phyloP scores from a whole-genome alignment of 768 basidiomycete genomes.

The Kwoniella shandongensis region DNA sequence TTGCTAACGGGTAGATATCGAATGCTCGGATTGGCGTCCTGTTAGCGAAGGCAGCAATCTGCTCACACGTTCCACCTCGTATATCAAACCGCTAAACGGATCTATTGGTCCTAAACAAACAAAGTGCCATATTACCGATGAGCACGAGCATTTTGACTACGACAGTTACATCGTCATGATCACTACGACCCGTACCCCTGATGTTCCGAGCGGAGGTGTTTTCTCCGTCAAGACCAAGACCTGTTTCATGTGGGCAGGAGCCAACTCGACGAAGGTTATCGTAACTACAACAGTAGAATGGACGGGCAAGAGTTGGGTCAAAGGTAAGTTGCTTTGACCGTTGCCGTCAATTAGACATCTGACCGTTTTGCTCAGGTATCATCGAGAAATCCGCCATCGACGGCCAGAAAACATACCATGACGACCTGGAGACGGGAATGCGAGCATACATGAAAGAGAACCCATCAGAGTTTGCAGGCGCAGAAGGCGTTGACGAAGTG shows the following conservation, averaged over 20 bases:
- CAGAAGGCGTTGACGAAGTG: conserved; percentile 56
- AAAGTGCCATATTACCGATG: conserved; percentile 91
- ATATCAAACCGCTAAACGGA: conserved; percentile 87
- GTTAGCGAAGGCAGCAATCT: conserved; percentile 62
- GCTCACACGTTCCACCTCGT: conserved; percentile 85
- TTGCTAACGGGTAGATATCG: conserved; percentile 67
- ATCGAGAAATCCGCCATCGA: conserved; percentile 89
- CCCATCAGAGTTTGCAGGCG: conserved; percentile 82
- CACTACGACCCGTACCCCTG: conserved; percentile 88
- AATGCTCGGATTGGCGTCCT: conserved; percentile 93
- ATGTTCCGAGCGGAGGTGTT: conserved; percentile 89
- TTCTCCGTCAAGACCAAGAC: conserved; percentile 93
- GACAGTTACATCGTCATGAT: conserved; percentile 78
- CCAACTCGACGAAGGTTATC: conserved; percentile 70
- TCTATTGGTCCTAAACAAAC: conserved; percentile 90
- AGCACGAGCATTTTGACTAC: conserved; percentile 73
- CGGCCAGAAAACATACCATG: conserved; percentile 84
- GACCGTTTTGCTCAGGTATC: conserved; percentile 64
- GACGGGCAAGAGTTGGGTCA: conserved; percentile 95
- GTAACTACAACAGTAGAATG: conserved; percentile 93
- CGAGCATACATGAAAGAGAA: conserved; percentile 84
- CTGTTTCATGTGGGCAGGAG: conserved; percentile 90
- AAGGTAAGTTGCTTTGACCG: conserved; percentile 60
- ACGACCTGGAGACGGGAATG: conserved; percentile 79
- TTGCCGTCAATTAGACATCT: not conserved